These are phyloP conservation scores for Endoconidiophora polonica DNA, from an alignment of 2,329 filamentous ascomycete genomes.

Conservation along the genomic window DNA sequence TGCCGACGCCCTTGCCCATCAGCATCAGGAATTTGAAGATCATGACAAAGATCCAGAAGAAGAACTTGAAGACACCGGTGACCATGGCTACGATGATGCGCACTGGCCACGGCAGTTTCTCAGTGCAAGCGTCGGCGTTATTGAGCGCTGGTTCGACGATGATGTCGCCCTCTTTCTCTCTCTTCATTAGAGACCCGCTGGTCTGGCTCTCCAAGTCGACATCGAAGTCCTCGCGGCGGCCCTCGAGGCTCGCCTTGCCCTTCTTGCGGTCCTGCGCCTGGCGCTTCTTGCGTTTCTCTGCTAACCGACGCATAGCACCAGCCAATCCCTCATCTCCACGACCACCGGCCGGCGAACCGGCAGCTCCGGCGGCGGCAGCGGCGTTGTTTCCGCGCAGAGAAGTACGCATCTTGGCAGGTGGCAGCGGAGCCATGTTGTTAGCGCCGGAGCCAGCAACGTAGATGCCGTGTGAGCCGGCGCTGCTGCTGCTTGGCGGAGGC, in stretches of 20 bases:
- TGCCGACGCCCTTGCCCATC: constrained; percentile 34
- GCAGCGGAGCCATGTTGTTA: neutral
- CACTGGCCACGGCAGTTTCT: constrained; percentile 31
- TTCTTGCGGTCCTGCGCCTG: constrained; percentile 16
- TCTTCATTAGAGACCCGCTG: constrained; percentile 24
- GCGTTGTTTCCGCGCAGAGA: constrained; percentile 1
- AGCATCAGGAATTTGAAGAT: constrained; percentile 35
- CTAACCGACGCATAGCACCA: constrained; percentile 9
- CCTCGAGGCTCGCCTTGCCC: neutral
- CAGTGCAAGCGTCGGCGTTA: neutral
- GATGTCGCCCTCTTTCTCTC: constrained; percentile 22
- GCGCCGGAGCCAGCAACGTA: neutral
- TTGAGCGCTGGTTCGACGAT: neutral
- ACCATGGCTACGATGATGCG: constrained; percentile 33
- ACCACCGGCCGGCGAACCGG: neutral
- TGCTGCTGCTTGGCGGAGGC: constrained; percentile 33
- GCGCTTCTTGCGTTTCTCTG: constrained; percentile 16
- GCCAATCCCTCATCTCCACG: constrained; percentile 11
- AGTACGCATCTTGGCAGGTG: constrained; percentile 6
- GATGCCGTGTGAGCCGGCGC: constrained; percentile 14
- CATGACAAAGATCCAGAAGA: constrained; percentile 41
- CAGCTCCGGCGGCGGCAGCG: neutral
- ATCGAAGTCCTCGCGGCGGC: constrained; percentile 39
- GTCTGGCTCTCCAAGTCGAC: constrained; percentile 47
- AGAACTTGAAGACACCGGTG: constrained; percentile 37